Conservation (phyloP, 352 stramenopile genomes). For the Pythium coloratum region DNA sequence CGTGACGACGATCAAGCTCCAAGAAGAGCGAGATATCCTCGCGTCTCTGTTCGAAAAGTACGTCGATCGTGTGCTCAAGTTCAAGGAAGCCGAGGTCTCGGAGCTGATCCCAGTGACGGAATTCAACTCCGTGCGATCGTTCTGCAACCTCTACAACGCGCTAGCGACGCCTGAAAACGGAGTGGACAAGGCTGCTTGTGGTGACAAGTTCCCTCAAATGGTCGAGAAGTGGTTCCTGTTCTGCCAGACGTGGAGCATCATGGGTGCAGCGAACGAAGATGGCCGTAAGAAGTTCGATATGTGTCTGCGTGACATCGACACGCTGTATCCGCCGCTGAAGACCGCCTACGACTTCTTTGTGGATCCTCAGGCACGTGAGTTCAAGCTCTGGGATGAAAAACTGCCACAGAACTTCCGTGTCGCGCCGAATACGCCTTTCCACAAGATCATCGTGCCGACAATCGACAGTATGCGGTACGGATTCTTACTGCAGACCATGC, state of each 20-base stretch:
- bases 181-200: conserved; percentile 56
- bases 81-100: conserved; percentile 59
- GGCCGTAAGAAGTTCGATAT: conserved; percentile 83
- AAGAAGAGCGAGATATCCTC: conserved; percentile 73
- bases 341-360: conserved; percentile 94
- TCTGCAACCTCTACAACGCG: conserved; percentile 86
- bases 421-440: conserved; percentile 67
- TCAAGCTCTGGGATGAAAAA: conserved; percentile 87
- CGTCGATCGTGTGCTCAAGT: conserved; percentile 68
- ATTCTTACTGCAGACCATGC: conserved; percentile 79
- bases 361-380: conserved; percentile 71
- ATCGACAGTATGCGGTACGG: conserved; percentile 84
- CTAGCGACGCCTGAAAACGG: conserved; percentile 71
- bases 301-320: conserved; percentile 91
- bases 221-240: conserved; percentile 89
- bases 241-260: conserved; percentile 84
- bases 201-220: conserved; percentile 63
- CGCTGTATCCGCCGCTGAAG: conserved; percentile 89
- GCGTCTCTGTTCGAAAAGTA: conserved; percentile 82
- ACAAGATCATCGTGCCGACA: conserved; percentile 88
- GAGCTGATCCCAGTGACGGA: conserved; percentile 78
- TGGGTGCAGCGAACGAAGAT: conserved; percentile 84
- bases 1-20: conserved; percentile 50
- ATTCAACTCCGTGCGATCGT: conserved; percentile 83
- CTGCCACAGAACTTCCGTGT: conserved; percentile 76